Percentiles rank a stretch among this genome's conserved stretches.
Conservation (phyloP, 2,329 filamentous ascomycete genomes). For the Trichoderma harzianum region DNA sequence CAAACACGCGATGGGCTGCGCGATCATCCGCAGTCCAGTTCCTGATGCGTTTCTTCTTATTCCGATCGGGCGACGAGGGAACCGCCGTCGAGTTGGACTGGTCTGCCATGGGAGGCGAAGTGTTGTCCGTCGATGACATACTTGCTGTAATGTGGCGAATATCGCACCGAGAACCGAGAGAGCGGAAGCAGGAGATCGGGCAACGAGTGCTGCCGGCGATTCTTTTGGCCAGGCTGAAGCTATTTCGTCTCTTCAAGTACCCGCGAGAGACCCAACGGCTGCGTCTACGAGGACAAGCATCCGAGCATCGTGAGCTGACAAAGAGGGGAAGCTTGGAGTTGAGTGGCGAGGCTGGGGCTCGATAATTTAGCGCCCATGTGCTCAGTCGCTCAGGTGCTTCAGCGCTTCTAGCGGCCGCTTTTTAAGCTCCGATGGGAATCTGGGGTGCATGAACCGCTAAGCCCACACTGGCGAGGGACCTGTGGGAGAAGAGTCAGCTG, state of each 20-base stretch:
- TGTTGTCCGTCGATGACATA: slow-evolving; percentile 17
- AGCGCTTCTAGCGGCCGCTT: slow-evolving; percentile 11
- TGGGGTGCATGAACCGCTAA: slow-evolving; percentile 14
- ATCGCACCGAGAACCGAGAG: background rate
- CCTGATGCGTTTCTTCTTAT: slow-evolving; percentile 34
- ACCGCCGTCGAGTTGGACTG: background rate
- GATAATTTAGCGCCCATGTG: background rate
- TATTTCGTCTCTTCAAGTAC: background rate
- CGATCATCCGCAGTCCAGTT: slow-evolving; percentile 41
- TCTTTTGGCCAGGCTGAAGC: background rate
- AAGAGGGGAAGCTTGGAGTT: slow-evolving; percentile 14
- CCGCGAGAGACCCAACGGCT: background rate
- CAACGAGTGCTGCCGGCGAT: background rate
- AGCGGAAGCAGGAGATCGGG: background rate
- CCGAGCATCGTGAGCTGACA: slow-evolving; percentile 10
- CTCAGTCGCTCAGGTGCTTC: slow-evolving; percentile 4
- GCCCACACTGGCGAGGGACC: background rate
- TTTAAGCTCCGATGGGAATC: slow-evolving; percentile 17
- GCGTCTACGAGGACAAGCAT: background rate
- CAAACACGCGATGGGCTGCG: slow-evolving; percentile 39
- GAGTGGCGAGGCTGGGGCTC: background rate
- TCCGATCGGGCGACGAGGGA: background rate
- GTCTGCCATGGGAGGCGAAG: slow-evolving; percentile 9
- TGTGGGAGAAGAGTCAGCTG: background rate
- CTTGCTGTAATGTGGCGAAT: background rate